Base-by-base conservation (phyloP, 2,329 filamentous ascomycete genomes). In the Daldinia sp. region DNA sequence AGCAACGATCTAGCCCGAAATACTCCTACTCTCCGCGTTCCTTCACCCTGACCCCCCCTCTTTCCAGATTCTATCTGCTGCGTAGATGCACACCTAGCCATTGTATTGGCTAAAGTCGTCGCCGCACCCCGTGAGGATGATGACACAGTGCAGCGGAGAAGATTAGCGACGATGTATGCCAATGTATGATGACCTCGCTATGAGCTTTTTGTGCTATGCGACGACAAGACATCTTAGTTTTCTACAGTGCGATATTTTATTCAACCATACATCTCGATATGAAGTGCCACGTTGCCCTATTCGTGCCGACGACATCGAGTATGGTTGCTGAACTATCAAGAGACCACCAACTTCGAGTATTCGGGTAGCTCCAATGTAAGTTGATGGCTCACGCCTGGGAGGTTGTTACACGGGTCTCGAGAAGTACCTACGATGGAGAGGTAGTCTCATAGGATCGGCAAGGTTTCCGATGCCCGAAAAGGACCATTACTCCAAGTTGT, bases 121-220 rank as follows among this genome's bases (percentile, higher is more conserved):
- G 39, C 39, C 35, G 25, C 15, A 45, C 35, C 59, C 43, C 43
- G 45, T 61, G 57, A 58, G 49, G 17, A 66, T 63, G 65, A 61
- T 61, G 58, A 45, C 62, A 61, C 59, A 48, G 27, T 58, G 57
- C 56, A 63, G 52, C 30, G 15, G 27, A n/a, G 50, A 53, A 61
- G 65, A 61, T 56, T 63, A 58, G 59, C 57, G 65, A 63, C 34
- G 21, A 66, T 66, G 63, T 61, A 63, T 50, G 57, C 53, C 39
- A n/a, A 66, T 66, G 65, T 61, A 63, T 39, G 50, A 57, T 56
- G 53, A 63, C 53, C 63, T 57, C 54, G 35, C 34, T 41, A 37
- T 48, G 49, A 54, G 2, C 29, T 52, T 37, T 27, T 27, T 56
- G 27, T 15, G 32, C 39, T 49, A 39, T 49, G 54, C 43, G 37